phyloP scores from a whole-genome alignment of 1,284 basidiomycete genomes.

The Ganoderma sinense region DNA sequence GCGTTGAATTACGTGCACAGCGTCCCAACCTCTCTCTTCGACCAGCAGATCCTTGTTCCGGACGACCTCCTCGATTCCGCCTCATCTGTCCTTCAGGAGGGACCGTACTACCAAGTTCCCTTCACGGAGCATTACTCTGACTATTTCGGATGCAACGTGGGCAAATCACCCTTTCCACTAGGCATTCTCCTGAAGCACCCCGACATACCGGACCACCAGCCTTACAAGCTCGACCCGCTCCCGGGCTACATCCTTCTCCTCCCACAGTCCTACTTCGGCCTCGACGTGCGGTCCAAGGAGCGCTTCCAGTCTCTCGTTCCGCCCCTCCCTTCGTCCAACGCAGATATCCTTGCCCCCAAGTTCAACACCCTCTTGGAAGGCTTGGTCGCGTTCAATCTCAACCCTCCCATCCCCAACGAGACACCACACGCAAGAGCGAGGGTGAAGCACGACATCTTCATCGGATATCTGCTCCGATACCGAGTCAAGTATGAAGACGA shows the following conservation, averaged over 20 bases:
- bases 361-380: conserved; percentile 19
- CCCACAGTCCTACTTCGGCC: conserved; percentile 6
- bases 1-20: conserved; percentile 13
- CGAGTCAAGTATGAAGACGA: conserved; percentile 10
- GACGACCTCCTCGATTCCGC: conserved; percentile 10
- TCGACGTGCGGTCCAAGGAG: not conserved
- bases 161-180: not conserved
- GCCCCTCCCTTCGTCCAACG: too few relatives aligned
- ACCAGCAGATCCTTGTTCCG: conserved; percentile 20
- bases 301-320: not conserved
- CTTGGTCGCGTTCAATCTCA: conserved; percentile 12
- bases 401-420: conserved; percentile 9
- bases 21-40: conserved; percentile 14
- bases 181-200: conserved; percentile 14
- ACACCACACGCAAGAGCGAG: conserved; percentile 5
- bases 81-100: conserved; percentile 6
- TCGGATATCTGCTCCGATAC: conserved; percentile 10
- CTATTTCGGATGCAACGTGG: not conserved
- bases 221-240: conserved; percentile 11
- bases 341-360: conserved; percentile 1
- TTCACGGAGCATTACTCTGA: not conserved
- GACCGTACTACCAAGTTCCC: not conserved
- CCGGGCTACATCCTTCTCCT: conserved; percentile 13
- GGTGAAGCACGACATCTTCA: conserved; percentile 12
- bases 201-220: conserved; percentile 16